Evolutionary conservation across 169 alveolate species (phyloP).

Genomic region (Eimeria tenella): DNA sequence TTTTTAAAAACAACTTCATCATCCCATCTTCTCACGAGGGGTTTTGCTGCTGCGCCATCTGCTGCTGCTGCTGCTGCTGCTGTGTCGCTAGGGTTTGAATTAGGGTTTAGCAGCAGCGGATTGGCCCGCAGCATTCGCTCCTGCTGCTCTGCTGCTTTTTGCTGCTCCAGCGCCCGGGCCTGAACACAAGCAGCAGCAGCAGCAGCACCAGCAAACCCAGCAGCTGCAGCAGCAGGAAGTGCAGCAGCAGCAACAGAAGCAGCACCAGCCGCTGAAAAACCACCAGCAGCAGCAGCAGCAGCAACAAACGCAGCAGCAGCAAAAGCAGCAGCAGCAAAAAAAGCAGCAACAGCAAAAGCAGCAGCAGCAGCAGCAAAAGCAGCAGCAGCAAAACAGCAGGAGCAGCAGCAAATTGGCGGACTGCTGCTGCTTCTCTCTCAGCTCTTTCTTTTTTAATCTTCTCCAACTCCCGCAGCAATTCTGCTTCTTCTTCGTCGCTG

Average conservation of each 20-base stretch:
- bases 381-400: too few relatives aligned
- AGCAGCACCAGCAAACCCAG: not conserved
- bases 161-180: slow-evolving; percentile 84
- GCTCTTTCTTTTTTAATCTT: slow-evolving; percentile 87
- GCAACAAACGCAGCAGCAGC: not conserved
- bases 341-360: too few relatives aligned
- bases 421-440: slow-evolving; percentile 65
- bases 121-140: slow-evolving; percentile 87
- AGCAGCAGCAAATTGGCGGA: not conserved
- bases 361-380: too few relatives aligned
- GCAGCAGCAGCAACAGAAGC: slow-evolving; percentile 7
- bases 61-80: slow-evolving; percentile 67
- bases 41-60: slow-evolving; percentile 1
- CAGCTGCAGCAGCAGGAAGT: not conserved
- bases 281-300: slow-evolving; percentile 3
- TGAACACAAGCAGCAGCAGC: slow-evolving; percentile 81
- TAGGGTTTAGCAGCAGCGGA: slow-evolving; percentile 85
- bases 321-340: not conserved
- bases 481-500: slow-evolving; percentile 87
- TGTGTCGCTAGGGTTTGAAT: not conserved
- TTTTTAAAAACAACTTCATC: slow-evolving; percentile 94
- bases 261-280: not conserved
- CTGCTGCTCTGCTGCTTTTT: slow-evolving; percentile 81
- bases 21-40: slow-evolving; percentile 92
- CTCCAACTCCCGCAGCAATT: slow-evolving; percentile 89